Evolutionary conservation across 495 filamentous ascomycete genomes (phyloP), one percentile per base, ranked within the genome.

Genomic region (Trichoderma gamsii): DNA sequence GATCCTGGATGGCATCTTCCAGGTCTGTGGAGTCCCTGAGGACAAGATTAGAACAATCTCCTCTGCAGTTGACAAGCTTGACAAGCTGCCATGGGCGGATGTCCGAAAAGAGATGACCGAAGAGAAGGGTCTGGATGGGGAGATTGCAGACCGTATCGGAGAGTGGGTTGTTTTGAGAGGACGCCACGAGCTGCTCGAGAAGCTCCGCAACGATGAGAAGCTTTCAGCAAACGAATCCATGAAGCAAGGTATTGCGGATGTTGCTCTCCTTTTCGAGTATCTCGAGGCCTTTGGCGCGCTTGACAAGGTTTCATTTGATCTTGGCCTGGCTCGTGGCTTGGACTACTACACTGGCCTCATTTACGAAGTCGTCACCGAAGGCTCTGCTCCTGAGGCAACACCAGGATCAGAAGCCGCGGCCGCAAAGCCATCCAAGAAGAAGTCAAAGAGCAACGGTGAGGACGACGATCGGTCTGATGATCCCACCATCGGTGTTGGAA

Each of bases 331-430:
- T 21, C 87, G 92, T 70, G 92, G 90, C 41, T 83, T 97, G 41
- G 93, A 97, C 76, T 97, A 97, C 78, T 97, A 97, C 79, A 97
- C 94, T 3, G 92, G 92, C 59, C 82, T 97, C 64, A 97, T 98
- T 76, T 97, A 90, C 80, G 94, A 97, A 76, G 88, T 97, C 38
- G 75, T 81, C 27, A 79, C 79, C 64, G 82, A 88, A 71, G 90
- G 90, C 69, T 93, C 90, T 51, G 89, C 90, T 38, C 89, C 90
- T 12, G 69, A 23, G 79, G 74, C 52, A 76, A 63, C 67, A 18
- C 65, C 79, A 32, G 76, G 79, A 41, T 73, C 80, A 1, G 81
- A 84, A 69, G 76, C 79, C 7, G 76, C 79, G 6, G 75, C 84
- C 63, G 83, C 83, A 63, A 83, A 85, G 71, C 74, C 80, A 56